Evolutionary conservation across 176 grass and related monocot species (phyloP), one percentile per base, ranked within the genome.

Genomic region (bread wheat (Triticum aestivum)): DNA sequence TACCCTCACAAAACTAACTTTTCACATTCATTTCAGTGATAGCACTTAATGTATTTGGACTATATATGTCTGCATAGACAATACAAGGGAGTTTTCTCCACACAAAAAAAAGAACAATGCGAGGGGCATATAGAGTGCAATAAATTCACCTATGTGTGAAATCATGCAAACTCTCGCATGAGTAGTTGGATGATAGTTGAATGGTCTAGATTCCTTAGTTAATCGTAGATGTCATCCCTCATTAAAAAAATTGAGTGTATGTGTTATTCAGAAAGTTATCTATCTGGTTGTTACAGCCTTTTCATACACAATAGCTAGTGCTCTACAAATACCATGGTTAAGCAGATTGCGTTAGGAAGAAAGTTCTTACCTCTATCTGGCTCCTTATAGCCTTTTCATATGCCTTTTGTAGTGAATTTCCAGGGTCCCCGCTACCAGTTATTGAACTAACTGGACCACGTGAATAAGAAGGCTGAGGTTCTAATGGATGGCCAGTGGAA

Each of bases 361-460:
- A 11, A 21, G 23, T 80, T 72, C n/a, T 87, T 87, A 91, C 89
- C 89, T 91, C 89, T 77, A 91, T 91, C 81, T 91, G 89, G 49
- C 81, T 85, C 85, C 72, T 84, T 80, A 91, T 88, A 51, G 83
- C 41, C 21, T 91, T 91, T 69, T 84, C 89, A 0, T 88, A 74
- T 77, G 85, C 85, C 85, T 81, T 88, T 15, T 88, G 89, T 32
- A 91, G 69, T 54, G 85, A 80, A 81, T 75, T 80, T 84, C 75
- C 85, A 84, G 87, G 61, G 73, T 84, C 82, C 30, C 3, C 24
- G 61, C 10, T 41, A 39, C 5, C 68, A 81, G 76, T 39, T 73
- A 21, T 20, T 44, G 75, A 79, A 80, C 75, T 61, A 86, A 67
- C 72, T 13, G 58, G 67, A 51, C 68, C 59, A 74, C 52, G 34